Percentiles rank a stretch among this genome's conserved stretches.
These are phyloP conservation scores for Populus tomentosa DNA, from an alignment of 441 rosid species.

Conservation along the genomic window DNA sequence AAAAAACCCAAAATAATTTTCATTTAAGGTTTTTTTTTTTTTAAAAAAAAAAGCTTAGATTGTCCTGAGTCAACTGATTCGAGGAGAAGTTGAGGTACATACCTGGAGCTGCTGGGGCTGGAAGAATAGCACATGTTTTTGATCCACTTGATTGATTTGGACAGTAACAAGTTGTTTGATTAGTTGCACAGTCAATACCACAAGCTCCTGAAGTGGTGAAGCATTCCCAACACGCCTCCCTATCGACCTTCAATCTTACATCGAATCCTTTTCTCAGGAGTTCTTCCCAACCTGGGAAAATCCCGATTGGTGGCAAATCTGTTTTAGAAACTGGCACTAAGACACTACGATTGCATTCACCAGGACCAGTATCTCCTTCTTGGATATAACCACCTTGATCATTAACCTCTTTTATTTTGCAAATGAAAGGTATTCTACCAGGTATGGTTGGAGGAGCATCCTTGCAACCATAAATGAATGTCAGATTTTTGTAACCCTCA, in stretches of 20 bases:
- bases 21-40: too few species aligned
- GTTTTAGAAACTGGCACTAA: constrained; percentile 9
- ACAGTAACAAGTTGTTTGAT: constrained; percentile 17
- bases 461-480: constrained; percentile 19
- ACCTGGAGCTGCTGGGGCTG: too few species aligned
- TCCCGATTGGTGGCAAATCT: neutral
- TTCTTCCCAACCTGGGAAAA: neutral
- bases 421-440: neutral
- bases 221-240: constrained; percentile 20
- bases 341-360: constrained; percentile 7
- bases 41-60: too few species aligned
- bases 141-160: neutral
- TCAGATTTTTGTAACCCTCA: constrained; percentile 4
- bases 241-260: constrained; percentile 26
- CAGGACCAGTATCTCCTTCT: neutral
- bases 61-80: too few species aligned
- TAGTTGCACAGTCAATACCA: neutral
- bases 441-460: rapidly evolving
- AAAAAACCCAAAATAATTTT: too few species aligned
- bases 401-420: neutral
- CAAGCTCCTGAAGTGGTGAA: constrained; percentile 20
- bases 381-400: neutral
- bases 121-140: neutral
- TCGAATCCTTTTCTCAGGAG: constrained; percentile 31
- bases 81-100: too few species aligned